Conservation (phyloP, 768 basidiomycete species). For the Boletus tylopilopsis region DNA sequence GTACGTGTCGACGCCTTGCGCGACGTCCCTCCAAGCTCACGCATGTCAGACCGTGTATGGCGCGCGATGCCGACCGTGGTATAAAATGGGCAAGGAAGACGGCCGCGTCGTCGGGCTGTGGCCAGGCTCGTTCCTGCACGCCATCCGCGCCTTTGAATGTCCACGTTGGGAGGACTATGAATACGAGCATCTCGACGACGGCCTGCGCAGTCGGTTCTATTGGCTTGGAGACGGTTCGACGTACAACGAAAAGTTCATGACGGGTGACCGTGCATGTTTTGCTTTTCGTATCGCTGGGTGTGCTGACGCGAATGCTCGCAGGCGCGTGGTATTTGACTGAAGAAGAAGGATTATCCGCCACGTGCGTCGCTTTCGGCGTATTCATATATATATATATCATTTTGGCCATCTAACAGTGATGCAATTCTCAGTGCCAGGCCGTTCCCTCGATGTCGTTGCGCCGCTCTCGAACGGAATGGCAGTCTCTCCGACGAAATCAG, state of each 20-base stretch:
- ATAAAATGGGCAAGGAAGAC: slow-evolving; percentile 57
- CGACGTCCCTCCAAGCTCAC: not conserved
- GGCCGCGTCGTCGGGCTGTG: too few relatives aligned
- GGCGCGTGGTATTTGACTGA: slow-evolving; percentile 18
- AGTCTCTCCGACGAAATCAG: not conserved
- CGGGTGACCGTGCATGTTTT: slow-evolving; percentile 34
- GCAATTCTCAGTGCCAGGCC: too few relatives aligned
- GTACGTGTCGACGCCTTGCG: not conserved
- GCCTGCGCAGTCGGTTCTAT: slow-evolving; percentile 44
- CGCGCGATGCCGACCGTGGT: slow-evolving; percentile 60
- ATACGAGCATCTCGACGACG: too few relatives aligned
- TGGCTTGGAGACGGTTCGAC: slow-evolving; percentile 65
- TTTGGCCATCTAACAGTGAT: too few relatives aligned
- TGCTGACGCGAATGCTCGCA: not conserved
- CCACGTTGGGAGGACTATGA: too few relatives aligned
- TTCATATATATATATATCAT: too few relatives aligned
- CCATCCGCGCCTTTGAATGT: too few relatives aligned
- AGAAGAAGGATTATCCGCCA: slow-evolving; percentile 11
- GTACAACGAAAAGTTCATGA: slow-evolving; percentile 42
- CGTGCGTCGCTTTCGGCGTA: not conserved
- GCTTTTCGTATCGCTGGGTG: not conserved
- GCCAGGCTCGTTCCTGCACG: too few relatives aligned
- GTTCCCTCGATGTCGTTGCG: too few relatives aligned
- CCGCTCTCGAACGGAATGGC: too few relatives aligned
- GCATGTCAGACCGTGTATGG: slow-evolving; percentile 50